Base-by-base conservation (phyloP, 1,284 basidiomycete genomes). In the Moesziomyces aphidis region DNA sequence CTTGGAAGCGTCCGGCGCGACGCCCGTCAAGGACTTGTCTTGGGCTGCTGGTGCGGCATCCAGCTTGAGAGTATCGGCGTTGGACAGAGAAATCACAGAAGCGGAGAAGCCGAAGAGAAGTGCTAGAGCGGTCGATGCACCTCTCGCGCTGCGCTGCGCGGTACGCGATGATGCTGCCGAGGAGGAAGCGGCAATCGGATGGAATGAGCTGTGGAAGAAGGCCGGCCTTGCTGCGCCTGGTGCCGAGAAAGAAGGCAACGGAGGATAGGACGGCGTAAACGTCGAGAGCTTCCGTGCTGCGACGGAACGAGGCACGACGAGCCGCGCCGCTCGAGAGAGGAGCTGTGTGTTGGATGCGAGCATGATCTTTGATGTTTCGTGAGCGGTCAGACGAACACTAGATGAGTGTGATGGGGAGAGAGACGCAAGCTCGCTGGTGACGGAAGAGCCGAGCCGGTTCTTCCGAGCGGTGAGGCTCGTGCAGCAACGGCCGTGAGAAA, bases 161-260 rank as follows among this genome's bases (percentile, higher is more conserved):
- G n/a, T 19, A 6, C 1, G 23, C n/a, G 7, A 44, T 5, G 43
- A 28, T 8, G 19, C 19, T 4, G 36, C n/a, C 2, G 46, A 17
- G 15, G 55, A 6, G 5, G 59, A 31, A 23, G 53, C 49, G 4
- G 43, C 53, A 36, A 59, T 34, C 2, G 57, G 67, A 3, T 60
- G 50, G 34, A 56, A 70, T 3, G 67, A 70, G 4, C 54, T 61
- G 54, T 70, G 54, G 50, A 70, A 64, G 46, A 42, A 42, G 17
- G 39, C 39, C 6, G 39, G 39, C 19, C 39, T 17, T 34, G 31
- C 31, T 13, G 31, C 31, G 17, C 39, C 39, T 6, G 39, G 17
- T 19, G 39, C 39, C n/a, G 19, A 17, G 17, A 19, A 6, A 19
- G 39, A 42, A 5, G 39, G 39, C 19, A 19, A 7, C 1, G 19